Evolutionary conservation across 176 grass and related monocot species (phyloP).

Genomic region (Thalia dealbata): DNA sequence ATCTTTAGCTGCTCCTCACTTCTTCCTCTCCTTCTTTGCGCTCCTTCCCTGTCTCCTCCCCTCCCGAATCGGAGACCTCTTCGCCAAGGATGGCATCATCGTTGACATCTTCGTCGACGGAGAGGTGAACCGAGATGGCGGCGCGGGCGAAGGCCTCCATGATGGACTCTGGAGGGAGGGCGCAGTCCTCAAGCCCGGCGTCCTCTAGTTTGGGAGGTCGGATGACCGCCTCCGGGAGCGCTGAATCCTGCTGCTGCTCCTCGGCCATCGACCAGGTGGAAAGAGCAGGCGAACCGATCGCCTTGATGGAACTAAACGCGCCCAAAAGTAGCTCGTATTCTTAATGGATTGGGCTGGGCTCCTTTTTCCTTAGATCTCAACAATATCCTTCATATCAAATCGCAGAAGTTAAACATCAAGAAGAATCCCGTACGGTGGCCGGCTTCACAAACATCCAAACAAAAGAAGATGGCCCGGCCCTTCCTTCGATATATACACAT

Average conservation of each 20-base stretch:
- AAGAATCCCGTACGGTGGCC: no score
- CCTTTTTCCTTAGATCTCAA: no score
- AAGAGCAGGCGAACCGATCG: background rate
- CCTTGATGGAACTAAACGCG: no score
- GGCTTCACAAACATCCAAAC: background rate
- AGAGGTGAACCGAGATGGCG: slow-evolving; percentile 29
- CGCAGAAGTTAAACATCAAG: no score
- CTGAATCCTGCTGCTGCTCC: background rate
- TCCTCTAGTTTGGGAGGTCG: slow-evolving; percentile 46
- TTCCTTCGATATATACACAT: no score
- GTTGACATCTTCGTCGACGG: slow-evolving; percentile 14
- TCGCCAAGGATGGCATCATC: slow-evolving; percentile 8
- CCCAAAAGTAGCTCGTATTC: no score
- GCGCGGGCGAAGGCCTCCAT: slow-evolving; percentile 71
- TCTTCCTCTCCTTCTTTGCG: background rate
- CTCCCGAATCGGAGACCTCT: background rate
- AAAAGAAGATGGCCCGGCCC: background rate
- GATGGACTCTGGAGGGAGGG: slow-evolving; percentile 74
- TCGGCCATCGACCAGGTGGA: background rate
- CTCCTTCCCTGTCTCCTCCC: background rate
- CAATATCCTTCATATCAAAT: no score
- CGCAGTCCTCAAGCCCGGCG: slow-evolving; percentile 77
- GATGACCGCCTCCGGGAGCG: slow-evolving; percentile 6
- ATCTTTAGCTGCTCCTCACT: background rate
- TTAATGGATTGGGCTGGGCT: no score